Base-by-base conservation (phyloP, 1,284 basidiomycete genomes). In the Apiotrichum akiyoshidainum region DNA sequence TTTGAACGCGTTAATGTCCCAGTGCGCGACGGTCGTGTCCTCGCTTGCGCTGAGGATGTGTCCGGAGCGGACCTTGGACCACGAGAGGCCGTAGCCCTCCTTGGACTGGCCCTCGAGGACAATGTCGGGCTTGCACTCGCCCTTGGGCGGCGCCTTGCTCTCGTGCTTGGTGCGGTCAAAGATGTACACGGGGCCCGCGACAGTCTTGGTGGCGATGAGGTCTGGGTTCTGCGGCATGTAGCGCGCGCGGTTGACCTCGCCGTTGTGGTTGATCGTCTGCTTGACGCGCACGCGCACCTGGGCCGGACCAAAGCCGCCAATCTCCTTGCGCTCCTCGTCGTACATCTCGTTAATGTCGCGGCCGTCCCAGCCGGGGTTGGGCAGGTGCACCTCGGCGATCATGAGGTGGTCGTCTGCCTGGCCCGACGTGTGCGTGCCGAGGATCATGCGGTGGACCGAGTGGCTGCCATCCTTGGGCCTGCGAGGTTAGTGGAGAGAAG, bases 201-300 rank as follows among this genome's bases (percentile, higher is more conserved):
- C 85, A 12, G 92, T 83, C 68, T 98, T 95, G 11, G 95, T 99
- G 2, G 96, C 96, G 65, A 99, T 91, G 65, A 99, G 78, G 78
- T 99, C 92, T 8, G 92, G 90, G 73, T 99, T 99, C 79, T 98
- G 95, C 16, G 96, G 96, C 91, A 97, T 98, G 78, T 99, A 99
- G 47, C 96, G 84, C 57, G 96, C 96, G 41, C 94, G 82, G 78
- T 99, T 99, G 70, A 99, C 92, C 77, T 99, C 96, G 52, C 93
- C 93, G 11, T 86, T 85, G 77, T 99, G 96, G 76, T 94, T 94
- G 80, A 99, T 99, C 62, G 86, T 88, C 75, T 99, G 96, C 37
- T 88, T 89, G 72, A 97, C 85, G 70, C 90, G 87, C 63, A 99
- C 86, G 31, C 91, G 85, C 1, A 93, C 90, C 42, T 73, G 80